Evolutionary conservation across 176 grass and related monocot species (phyloP).

Genomic region (Oryza longistaminata): DNA sequence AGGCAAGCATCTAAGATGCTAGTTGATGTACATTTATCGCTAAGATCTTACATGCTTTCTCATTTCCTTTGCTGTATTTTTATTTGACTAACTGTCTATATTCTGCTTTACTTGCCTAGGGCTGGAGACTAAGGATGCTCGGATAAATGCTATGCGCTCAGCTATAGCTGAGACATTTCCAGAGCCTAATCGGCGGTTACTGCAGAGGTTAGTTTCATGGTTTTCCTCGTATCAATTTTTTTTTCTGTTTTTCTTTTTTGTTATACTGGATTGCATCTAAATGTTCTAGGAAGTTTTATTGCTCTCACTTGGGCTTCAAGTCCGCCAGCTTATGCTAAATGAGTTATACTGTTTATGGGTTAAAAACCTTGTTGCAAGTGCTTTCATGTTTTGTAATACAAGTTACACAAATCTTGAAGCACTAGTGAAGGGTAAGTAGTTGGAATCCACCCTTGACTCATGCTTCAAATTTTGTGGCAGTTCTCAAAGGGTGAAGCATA

Average conservation of each 20-base stretch:
- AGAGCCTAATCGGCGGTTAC: constrained; percentile 82
- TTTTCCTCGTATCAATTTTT: constrained; percentile 9
- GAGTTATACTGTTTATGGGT: neutral
- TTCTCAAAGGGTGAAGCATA: neutral
- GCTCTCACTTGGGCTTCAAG: neutral
- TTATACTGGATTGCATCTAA: neutral
- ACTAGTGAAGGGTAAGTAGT: neutral
- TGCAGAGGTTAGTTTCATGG: constrained; percentile 74
- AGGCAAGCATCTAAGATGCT: neutral
- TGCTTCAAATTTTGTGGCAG: neutral
- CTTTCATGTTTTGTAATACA: neutral
- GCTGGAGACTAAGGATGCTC: constrained; percentile 72
- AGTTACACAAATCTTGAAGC: neutral
- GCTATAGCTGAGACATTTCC: constrained; percentile 95
- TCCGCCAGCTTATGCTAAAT: constrained; percentile 27
- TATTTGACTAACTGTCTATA: constrained; percentile 22
- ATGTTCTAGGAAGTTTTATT: neutral
- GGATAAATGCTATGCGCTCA: constrained; percentile 85
- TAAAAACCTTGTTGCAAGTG: neutral
- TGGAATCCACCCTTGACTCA: neutral
- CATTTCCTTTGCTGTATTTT: constrained; percentile 19
- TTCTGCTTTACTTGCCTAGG: constrained; percentile 58
- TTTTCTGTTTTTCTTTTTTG: neutral
- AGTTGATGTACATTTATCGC: constrained; percentile 1
- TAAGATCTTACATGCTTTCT: neutral